Evolutionary conservation across 2,329 filamentous ascomycete species (phyloP).

Genomic region (Ophiocordyceps robertsii): DNA sequence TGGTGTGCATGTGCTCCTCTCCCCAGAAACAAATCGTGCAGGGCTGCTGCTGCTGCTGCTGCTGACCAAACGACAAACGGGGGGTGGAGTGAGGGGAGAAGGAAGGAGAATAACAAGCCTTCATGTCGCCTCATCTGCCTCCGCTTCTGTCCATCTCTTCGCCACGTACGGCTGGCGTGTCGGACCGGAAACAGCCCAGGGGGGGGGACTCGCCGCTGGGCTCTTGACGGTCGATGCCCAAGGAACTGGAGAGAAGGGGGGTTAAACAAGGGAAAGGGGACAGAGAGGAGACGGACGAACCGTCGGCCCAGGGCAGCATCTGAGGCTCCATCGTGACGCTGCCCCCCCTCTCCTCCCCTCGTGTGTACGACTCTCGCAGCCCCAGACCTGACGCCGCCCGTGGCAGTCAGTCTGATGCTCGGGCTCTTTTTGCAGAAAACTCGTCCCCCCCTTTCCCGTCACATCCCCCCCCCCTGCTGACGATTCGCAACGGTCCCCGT

Average conservation of each 20-base stretch:
- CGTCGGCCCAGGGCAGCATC: not conserved
- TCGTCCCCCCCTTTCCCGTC: not conserved
- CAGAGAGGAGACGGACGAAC: not conserved
- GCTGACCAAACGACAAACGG: not conserved
- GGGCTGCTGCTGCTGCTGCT: too few relatives aligned
- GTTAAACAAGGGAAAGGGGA: not conserved
- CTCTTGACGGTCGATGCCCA: too few relatives aligned
- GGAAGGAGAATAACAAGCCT: too few relatives aligned
- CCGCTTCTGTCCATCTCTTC: too few relatives aligned
- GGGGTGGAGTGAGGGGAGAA: not conserved
- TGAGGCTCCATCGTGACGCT: constrained; percentile 1
- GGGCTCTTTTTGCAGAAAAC: not conserved
- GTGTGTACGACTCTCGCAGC: constrained; percentile 3
- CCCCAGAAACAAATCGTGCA: too few relatives aligned
- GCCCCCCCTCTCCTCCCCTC: not conserved
- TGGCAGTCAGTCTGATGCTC: constrained; percentile 1
- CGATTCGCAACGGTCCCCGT: constrained; percentile 1
- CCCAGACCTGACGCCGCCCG: not conserved
- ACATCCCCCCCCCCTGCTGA: not conserved
- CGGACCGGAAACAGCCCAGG: too few relatives aligned
- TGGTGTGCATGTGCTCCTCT: not conserved
- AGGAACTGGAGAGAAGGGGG: too few relatives aligned
- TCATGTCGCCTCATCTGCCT: too few relatives aligned
- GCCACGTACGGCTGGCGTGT: too few relatives aligned
- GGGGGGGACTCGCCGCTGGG: too few relatives aligned